Conservation (phyloP, 495 filamentous ascomycete species). For the Penicillium antarcticum region DNA sequence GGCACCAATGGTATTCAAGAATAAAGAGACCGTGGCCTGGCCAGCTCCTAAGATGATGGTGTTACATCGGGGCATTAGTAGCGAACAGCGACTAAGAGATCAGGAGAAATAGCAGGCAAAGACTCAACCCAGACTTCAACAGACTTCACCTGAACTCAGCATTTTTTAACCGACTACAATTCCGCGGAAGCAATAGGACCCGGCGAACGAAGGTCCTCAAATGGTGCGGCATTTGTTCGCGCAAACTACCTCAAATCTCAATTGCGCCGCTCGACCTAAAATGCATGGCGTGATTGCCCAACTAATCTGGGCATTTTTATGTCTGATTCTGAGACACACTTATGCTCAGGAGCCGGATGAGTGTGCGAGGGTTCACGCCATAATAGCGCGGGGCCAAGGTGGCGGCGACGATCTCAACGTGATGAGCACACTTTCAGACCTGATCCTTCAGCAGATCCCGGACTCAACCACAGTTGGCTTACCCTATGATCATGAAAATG, state of each 20-base stretch:
- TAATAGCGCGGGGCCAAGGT: conserved; percentile 25
- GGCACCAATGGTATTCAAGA: background rate
- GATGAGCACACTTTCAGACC: conserved; percentile 21
- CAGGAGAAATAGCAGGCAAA: no score
- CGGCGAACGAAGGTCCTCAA: background rate
- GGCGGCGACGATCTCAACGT: conserved; percentile 27
- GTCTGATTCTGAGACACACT: background rate
- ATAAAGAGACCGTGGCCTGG: background rate
- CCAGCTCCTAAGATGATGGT: background rate
- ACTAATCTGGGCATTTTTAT: conserved; percentile 6
- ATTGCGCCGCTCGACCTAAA: background rate
- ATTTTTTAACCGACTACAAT: no score
- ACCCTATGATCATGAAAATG: conserved; percentile 19
- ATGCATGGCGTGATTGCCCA: conserved; percentile 13
- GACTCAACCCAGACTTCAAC: background rate
- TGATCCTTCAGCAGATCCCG: conserved; percentile 23
- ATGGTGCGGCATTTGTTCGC: background rate
- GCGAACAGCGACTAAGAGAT: background rate
- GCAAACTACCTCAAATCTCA: background rate
- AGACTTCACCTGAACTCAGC: background rate
- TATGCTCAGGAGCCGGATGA: conserved; percentile 12
- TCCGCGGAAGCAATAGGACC: background rate
- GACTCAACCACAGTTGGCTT: conserved; percentile 22
- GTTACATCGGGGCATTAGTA: conserved; percentile 1
- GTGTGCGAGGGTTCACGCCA: conserved; percentile 27